Conservation (phyloP, 139 green algal genomes). For the Mesotaenium endlicherianum region DNA sequence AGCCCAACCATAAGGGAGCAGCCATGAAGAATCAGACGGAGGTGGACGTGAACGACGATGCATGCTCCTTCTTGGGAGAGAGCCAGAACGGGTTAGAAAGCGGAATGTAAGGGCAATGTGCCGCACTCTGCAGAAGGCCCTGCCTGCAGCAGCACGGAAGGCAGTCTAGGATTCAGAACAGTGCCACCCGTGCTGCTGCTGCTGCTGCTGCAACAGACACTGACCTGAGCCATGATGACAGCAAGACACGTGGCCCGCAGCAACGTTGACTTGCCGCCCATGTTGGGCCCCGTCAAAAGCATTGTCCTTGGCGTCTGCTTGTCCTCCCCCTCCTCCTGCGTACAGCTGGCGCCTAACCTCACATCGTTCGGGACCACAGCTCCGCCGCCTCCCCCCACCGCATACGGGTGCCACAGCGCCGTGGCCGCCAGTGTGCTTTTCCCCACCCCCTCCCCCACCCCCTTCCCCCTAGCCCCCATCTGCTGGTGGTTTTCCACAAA, state of each 20-base stretch:
- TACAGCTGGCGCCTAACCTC: neutral
- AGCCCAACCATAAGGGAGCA: too few relatives aligned
- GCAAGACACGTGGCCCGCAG: slow-evolving; percentile 88
- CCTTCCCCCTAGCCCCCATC: neutral
- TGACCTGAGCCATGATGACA: slow-evolving; percentile 78
- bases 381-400: slow-evolving; percentile 29
- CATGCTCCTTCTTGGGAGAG: too few relatives aligned
- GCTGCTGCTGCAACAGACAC: too few relatives aligned
- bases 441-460: too few relatives aligned
- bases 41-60: too few relatives aligned
- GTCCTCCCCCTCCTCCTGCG: neutral
- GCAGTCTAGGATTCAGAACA: too few relatives aligned
- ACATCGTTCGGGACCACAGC: slow-evolving; percentile 49
- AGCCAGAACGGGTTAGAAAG: too few relatives aligned
- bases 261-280: slow-evolving; percentile 95
- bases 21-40: too few relatives aligned
- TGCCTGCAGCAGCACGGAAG: too few relatives aligned
- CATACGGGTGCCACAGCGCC: slow-evolving; percentile 48
- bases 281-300: slow-evolving; percentile 84
- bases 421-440: neutral
- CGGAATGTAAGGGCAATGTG: too few relatives aligned
- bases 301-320: slow-evolving; percentile 27
- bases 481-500: slow-evolving; percentile 20
- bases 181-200: too few relatives aligned
- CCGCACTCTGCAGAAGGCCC: too few relatives aligned